Percentiles rank a stretch among this genome's conserved stretches.
These are phyloP conservation scores for Ustilago hordei DNA, from an alignment of 1,284 basidiomycete genomes.

Conservation along the genomic window DNA sequence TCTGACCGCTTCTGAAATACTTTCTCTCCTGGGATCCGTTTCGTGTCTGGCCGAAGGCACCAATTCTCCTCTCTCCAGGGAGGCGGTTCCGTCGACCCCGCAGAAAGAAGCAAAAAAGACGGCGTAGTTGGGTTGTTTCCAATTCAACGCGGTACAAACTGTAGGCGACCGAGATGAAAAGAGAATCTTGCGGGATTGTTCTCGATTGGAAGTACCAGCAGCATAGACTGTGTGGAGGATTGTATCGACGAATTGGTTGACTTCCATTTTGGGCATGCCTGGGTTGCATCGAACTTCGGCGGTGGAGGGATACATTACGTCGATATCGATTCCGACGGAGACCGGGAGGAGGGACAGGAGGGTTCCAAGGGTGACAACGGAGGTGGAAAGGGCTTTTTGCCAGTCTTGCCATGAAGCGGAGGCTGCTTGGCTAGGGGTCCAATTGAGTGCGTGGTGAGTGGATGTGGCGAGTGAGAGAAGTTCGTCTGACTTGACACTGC, in stretches of 20 bases:
- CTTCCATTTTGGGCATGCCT: conserved; percentile 59
- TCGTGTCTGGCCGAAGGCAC: conserved; percentile 71
- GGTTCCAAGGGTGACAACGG: conserved; percentile 55
- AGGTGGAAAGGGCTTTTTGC: conserved; percentile 46
- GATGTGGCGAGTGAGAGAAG: conserved; percentile 77
- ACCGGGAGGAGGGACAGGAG: conserved; percentile 62
- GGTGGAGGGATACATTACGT: conserved; percentile 64
- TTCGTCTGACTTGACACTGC: conserved; percentile 84
- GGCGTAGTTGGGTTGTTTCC: conserved; percentile 99
- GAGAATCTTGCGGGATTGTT: conserved; percentile 63
- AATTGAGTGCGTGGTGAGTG: conserved; percentile 40
- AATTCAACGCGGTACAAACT: conserved; percentile 81
- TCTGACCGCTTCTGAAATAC: conserved; percentile 89
- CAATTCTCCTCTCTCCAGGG: conserved; percentile 32
- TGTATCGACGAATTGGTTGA: conserved; percentile 67
- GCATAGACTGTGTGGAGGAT: conserved; percentile 67
- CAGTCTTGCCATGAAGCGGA: conserved; percentile 53
- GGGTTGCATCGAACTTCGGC: conserved; percentile 60
- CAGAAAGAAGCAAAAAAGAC: conserved; percentile 94
- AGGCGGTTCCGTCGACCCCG: conserved; percentile 74
- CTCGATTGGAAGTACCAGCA: conserved; percentile 56
- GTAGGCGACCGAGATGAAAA: conserved; percentile 65
- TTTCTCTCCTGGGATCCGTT: conserved; percentile 75
- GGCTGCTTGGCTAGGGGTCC: conserved; percentile 26
- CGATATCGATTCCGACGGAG: conserved; percentile 61